Base-by-base conservation (phyloP, 768 basidiomycete species). In the Cystobasidiopsis lactophilus region DNA sequence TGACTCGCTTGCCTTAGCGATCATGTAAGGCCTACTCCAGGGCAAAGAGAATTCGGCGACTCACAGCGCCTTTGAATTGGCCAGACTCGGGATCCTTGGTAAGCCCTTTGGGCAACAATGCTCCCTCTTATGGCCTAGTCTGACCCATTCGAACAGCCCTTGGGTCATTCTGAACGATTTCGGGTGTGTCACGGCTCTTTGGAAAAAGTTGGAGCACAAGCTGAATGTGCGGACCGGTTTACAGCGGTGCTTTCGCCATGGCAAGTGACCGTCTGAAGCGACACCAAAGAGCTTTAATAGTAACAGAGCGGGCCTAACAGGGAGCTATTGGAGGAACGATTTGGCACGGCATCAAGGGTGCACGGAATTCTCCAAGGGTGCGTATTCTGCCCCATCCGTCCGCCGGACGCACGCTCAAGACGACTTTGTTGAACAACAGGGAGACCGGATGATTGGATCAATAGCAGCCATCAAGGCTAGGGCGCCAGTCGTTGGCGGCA, bases 271-370 rank as follows among this genome's bases (percentile, higher is more conserved):
- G n/a, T n/a, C n/a, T n/a, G n/a, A n/a, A n/a, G n/a, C n/a, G n/a
- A n/a, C n/a, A n/a, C n/a, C n/a, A n/a, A n/a, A n/a, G n/a, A n/a
- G n/a, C n/a, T n/a, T n/a, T n/a, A n/a, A n/a, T n/a, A n/a, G n/a
- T n/a, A n/a, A n/a, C 89, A 18, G 95, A 95, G 89, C n/a, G n/a
- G n/a, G n/a, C n/a, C n/a, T n/a, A n/a, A n/a, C n/a, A n/a, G n/a
- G 89, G 89, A 66, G 85, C 88, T 33, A 79, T 96, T 52, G 91
- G 91, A 62, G 91, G 91, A 63, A 86, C 83, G 58, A 85, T 95
- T 64, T 96, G 91, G 91, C 88, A 95, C 69, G 85, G 88, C 52
- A 86, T 95, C 61, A 96, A 96, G 70, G 91, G 91, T 55, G 86
- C 88, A 5, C 75, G 91, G 62, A 96, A 95, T 69, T 91, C 86